Base-by-base conservation (phyloP, 2,329 filamentous ascomycete genomes). In the Clonostachys rosea region DNA sequence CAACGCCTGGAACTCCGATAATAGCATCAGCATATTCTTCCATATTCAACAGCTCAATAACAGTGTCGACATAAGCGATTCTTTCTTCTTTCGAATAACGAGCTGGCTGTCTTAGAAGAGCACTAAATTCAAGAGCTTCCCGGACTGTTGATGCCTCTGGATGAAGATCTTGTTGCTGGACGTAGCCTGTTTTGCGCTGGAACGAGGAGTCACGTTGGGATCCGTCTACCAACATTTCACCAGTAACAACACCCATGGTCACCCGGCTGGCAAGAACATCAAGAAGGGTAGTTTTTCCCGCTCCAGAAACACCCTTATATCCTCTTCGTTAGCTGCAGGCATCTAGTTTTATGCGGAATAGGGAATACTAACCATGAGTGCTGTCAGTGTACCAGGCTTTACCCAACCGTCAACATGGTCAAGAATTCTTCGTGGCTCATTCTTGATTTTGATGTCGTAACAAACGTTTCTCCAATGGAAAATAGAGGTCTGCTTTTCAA, bases 111-210 rank as follows among this genome's bases (percentile, higher is more conserved):
- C 90, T 84, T 40, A 95, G 82, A 6, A 90, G 63, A n/a, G 90
- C 90, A 54, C 84, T 89, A 66, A 95, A 95, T 53, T 80, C 80
- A 34, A 95, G 74, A 5, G 89, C 89, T 65, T 95, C 90, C 49
- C 90, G 82, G 24, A 95, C 89, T 0, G 90, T 95, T 1, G 84
- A 82, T 0, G 89, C 94, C 13, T 83, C 75, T 12, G 92, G 72
- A 62, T 95, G 90, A 2, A 95, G 75, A 75, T 95, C 90, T 59
- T 94, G 89, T 62, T 95, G 90, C 59, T 94, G 88, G 20, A 90
- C 89, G 55, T 94, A 94, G 40, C 89, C 89, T 0, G 88, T 92
- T 67, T 91, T 91, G 46, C 89, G 83, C 62, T 94, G 89, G 75
- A 95, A 95, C 0, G 86, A 89, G 12, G 76, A 74, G 53, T 92